Evolutionary conservation across 306 rosid species (phyloP).

Genomic region (Trifolium dubium): DNA sequence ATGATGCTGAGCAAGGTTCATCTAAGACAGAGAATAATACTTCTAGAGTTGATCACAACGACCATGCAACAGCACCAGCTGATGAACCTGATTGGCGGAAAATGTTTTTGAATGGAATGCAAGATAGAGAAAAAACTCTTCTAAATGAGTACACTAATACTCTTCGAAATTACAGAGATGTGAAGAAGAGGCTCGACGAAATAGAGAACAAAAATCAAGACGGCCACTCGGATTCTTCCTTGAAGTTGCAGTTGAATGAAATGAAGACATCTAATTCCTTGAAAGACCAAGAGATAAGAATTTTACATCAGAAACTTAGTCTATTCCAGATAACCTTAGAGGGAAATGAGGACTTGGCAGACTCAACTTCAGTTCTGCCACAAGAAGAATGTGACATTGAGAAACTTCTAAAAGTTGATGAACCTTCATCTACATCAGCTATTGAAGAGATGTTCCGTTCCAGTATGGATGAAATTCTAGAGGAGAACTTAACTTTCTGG

Average conservation of each 20-base stretch:
- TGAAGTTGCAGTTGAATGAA: slow-evolving; percentile 56
- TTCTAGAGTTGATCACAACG: slow-evolving; percentile 41
- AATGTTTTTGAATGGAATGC: slow-evolving; percentile 71
- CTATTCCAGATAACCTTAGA: slow-evolving; percentile 62
- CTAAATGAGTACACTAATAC: slow-evolving; percentile 77
- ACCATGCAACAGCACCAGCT: slow-evolving; percentile 39
- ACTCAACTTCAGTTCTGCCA: slow-evolving; percentile 30
- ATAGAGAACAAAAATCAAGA: slow-evolving; percentile 61
- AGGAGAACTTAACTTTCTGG: slow-evolving; percentile 92
- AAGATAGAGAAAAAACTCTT: slow-evolving; percentile 68
- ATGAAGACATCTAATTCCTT: slow-evolving; percentile 60
- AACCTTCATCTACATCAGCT: slow-evolving; percentile 52
- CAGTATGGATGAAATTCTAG: slow-evolving; percentile 79
- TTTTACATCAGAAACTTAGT: slow-evolving; percentile 67
- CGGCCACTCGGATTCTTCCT: slow-evolving; percentile 49
- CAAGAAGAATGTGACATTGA: slow-evolving; percentile 36
- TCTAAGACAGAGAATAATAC: slow-evolving; percentile 39
- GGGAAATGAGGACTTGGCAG: slow-evolving; percentile 49
- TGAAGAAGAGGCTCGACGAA: slow-evolving; percentile 72
- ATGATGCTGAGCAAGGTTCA: slow-evolving; percentile 39
- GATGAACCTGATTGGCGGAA: slow-evolving; percentile 85
- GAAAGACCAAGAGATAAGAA: slow-evolving; percentile 86
- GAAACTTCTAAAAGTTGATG: slow-evolving; percentile 41
- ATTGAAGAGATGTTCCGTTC: slow-evolving; percentile 72
- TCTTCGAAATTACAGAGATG: slow-evolving; percentile 80